These are phyloP conservation scores for Xylogone sp. DNA, from an alignment of 2,329 filamentous ascomycete genomes.

Conservation along the genomic window DNA sequence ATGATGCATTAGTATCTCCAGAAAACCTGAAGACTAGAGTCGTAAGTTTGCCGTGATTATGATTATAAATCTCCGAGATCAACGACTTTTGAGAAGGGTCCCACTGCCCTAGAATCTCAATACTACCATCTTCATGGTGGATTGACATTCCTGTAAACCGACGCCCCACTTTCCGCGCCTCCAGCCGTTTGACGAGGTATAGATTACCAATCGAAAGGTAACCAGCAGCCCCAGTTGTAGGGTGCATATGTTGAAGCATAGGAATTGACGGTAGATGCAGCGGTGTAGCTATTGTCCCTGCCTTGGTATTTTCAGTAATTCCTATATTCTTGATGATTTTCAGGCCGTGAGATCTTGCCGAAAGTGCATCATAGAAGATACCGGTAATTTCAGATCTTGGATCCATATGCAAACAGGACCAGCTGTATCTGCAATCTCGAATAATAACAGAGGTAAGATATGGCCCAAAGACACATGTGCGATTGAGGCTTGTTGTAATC, in stretches of 20 bases:
- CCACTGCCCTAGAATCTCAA: slow-evolving; percentile 2
- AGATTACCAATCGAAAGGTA: not conserved
- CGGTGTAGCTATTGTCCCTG: not conserved
- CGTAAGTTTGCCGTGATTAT: not conserved
- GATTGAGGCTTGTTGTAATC: not conserved
- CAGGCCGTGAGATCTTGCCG: not conserved
- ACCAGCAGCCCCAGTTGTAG: too few relatives aligned
- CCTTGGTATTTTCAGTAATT: not conserved
- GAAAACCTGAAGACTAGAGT: slow-evolving; percentile 1
- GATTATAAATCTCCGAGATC: not conserved
- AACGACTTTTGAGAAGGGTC: not conserved
- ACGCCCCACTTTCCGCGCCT: not conserved
- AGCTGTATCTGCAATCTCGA: not conserved
- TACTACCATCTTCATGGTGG: slow-evolving; percentile 2
- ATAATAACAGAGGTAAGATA: not conserved
- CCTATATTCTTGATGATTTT: not conserved
- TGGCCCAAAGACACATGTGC: not conserved
- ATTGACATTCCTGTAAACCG: slow-evolving; percentile 1
- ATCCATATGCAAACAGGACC: not conserved
- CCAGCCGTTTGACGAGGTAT: not conserved
- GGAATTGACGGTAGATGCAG: too few relatives aligned
- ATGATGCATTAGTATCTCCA: not conserved
- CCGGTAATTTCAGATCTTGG: not conserved
- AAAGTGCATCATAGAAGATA: not conserved
- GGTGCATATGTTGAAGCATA: too few relatives aligned